These are phyloP conservation scores for Rhododendron griersonianum DNA, from an alignment of 148 eudicot genomes.

Conservation along the genomic window DNA sequence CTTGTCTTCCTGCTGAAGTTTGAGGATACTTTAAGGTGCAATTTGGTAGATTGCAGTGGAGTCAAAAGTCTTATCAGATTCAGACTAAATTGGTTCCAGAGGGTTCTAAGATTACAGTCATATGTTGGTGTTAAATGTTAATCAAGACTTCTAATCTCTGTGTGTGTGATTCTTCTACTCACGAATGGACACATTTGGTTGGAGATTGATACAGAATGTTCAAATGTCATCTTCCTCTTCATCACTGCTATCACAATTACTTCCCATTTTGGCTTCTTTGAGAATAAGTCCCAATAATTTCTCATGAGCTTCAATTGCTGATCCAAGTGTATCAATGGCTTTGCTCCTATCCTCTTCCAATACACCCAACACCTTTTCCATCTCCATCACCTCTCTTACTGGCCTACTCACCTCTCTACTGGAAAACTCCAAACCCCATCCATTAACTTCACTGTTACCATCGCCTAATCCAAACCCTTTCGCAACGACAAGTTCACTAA, in stretches of 20 bases:
- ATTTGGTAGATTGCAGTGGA: not conserved
- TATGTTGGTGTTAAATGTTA: not conserved
- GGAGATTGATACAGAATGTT: not conserved
- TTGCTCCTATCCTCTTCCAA: slow-evolving; percentile 13
- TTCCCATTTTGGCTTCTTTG: slow-evolving; percentile 18
- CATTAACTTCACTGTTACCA: not conserved
- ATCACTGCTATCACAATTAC: not conserved
- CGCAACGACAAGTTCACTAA: slow-evolving; percentile 7
- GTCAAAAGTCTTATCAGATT: not conserved
- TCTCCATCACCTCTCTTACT: slow-evolving; percentile 3
- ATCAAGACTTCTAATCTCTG: not conserved
- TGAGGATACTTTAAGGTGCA: not conserved
- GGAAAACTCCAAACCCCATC: not conserved
- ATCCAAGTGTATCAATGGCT: slow-evolving; percentile 15
- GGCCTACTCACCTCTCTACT: slow-evolving; percentile 2
- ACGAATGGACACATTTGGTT: not conserved
- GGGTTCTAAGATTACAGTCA: not conserved
- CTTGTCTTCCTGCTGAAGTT: not conserved
- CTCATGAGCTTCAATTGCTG: slow-evolving; percentile 16
- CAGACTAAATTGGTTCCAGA: not conserved
- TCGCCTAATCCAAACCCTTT: not conserved
- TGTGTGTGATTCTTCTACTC: not conserved
- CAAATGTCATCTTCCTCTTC: not conserved
- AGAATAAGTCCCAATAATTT: slow-evolving; percentile 13
- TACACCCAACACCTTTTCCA: slow-evolving; percentile 6